phyloP scores from a whole-genome alignment of 1,284 basidiomycete species.

The Rhodotorula sp. region DNA sequence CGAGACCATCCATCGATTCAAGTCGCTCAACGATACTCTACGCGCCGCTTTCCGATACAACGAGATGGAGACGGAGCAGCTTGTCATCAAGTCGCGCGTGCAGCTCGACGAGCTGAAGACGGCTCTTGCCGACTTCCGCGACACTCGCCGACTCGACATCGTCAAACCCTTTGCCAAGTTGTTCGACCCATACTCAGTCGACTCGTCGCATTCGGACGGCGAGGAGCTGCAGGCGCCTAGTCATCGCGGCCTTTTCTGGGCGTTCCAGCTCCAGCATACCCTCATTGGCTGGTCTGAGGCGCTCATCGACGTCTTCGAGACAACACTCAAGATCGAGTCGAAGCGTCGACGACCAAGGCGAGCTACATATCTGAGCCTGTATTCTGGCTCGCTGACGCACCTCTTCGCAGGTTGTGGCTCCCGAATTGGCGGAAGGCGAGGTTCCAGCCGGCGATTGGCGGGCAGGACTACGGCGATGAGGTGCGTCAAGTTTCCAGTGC shows the following conservation, averaged over 20 bases:
- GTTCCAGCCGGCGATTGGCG: constrained; percentile 14
- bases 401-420: constrained; percentile 60
- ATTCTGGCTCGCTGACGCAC: no score
- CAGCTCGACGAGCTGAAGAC: constrained; percentile 53
- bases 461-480: constrained; percentile 30
- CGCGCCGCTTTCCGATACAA: constrained; percentile 5
- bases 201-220: constrained; percentile 12
- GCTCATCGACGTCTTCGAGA: constrained; percentile 56
- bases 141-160: constrained; percentile 59
- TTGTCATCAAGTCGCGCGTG: constrained; percentile 51
- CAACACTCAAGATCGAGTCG: constrained; percentile 61
- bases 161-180: constrained; percentile 67
- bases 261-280: constrained; percentile 66
- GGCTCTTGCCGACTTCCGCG: constrained; percentile 57
- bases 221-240: constrained; percentile 22
- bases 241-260: constrained; percentile 57
- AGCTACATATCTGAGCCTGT: no score
- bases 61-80: constrained; percentile 8
- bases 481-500: neutral
- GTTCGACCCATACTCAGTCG: constrained; percentile 56
- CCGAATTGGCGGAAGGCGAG: constrained; percentile 51
- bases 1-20: constrained; percentile 45
- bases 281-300: constrained; percentile 45
- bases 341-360: constrained; percentile 53
- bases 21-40: constrained; percentile 29